Evolutionary conservation across 108 stramenopile species (phyloP).

Genomic region (Skeletonema grethae): DNA sequence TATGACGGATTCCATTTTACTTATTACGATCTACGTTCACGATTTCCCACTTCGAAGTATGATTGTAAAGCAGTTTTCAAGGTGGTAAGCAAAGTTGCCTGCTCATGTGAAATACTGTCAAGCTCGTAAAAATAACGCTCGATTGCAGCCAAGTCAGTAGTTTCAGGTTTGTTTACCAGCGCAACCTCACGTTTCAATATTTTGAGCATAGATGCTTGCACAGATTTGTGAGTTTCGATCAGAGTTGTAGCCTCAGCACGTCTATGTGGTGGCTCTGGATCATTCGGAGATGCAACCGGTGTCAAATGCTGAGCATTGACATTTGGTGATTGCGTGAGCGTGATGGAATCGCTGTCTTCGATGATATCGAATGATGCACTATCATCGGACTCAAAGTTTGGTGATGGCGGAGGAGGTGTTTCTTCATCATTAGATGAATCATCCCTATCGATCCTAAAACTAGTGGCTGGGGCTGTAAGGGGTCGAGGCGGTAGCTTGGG

Average conservation of each 20-base stretch:
- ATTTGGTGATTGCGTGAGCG: background rate
- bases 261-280: background rate
- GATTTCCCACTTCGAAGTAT: background rate
- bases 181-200: slow-evolving; percentile 5
- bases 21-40: background rate
- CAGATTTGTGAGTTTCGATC: background rate
- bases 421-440: slow-evolving; percentile 35
- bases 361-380: background rate
- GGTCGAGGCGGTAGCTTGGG: slow-evolving; percentile 29
- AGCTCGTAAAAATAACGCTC: background rate
- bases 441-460: slow-evolving; percentile 32
- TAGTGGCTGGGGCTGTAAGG: slow-evolving; percentile 47
- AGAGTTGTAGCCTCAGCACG: background rate
- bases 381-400: background rate
- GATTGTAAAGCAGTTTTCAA: slow-evolving; percentile 7
- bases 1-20: too few species aligned
- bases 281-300: background rate
- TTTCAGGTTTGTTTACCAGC: slow-evolving; percentile 5
- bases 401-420: slow-evolving; percentile 34
- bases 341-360: slow-evolving; percentile 2
- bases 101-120: background rate
- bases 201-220: background rate
- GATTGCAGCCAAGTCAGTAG: slow-evolving; percentile 1
- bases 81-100: background rate
- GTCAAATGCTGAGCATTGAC: background rate